phyloP scores from a whole-genome alignment of 2,329 filamentous ascomycete species.

The Beauveria varroae region DNA sequence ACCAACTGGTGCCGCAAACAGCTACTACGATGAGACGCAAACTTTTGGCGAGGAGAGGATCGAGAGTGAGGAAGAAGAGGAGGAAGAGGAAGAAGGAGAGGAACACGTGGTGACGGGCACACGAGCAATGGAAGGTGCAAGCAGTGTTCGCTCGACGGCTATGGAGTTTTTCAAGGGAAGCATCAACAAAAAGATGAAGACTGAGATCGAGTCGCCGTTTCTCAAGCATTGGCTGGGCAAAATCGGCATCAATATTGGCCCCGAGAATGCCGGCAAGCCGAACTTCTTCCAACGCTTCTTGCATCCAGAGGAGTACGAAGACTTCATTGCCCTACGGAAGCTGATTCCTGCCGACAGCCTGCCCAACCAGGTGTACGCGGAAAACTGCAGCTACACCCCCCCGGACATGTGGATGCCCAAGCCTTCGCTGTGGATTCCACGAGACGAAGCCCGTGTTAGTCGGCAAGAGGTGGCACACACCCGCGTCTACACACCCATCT shows the following conservation, averaged over 20 bases:
- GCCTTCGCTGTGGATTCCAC: constrained; percentile 79
- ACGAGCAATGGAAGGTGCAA: constrained; percentile 31
- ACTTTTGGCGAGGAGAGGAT: constrained; percentile 10
- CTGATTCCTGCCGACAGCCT: constrained; percentile 54
- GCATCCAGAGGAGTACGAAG: constrained; percentile 67
- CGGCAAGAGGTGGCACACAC: constrained; percentile 71
- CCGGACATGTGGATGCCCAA: constrained; percentile 48
- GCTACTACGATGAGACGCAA: constrained; percentile 26
- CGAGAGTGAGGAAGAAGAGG: constrained; percentile 20
- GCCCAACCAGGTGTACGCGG: constrained; percentile 41
- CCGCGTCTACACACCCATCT: constrained; percentile 64
- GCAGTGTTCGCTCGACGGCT: constrained; percentile 24
- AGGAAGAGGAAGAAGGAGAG: constrained; percentile 17
- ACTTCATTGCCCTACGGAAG: constrained; percentile 63
- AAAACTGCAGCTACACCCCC: constrained; percentile 62
- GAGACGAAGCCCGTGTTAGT: constrained; percentile 66
- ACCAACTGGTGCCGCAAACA: constrained; percentile 22
- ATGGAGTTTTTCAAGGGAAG: constrained; percentile 29
- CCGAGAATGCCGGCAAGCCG: constrained; percentile 24
- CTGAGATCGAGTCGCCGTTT: constrained; percentile 19
- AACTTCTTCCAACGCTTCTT: constrained; percentile 61
- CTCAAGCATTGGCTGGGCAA: constrained; percentile 21
- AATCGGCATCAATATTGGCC: constrained; percentile 20
- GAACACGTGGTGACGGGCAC: constrained; percentile 17
- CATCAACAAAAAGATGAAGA: constrained; percentile 27